phyloP scores from a whole-genome alignment of 169 alveolate species.

The Cryptosporidium ryanae region DNA sequence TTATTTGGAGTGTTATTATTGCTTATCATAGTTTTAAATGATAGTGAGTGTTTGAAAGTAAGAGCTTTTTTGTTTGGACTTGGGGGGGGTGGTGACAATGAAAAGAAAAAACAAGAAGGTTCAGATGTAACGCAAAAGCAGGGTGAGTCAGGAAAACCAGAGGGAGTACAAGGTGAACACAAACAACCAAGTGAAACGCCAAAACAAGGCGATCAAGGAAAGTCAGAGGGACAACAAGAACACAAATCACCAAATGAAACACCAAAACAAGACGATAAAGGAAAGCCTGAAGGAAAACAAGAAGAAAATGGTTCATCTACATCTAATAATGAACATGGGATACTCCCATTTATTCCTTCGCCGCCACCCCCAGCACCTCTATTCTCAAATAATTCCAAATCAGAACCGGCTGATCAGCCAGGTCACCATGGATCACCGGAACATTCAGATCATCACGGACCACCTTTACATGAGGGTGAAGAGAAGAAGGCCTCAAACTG shows the following conservation, averaged over 20 bases:
- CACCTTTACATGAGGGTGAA: too few relatives aligned
- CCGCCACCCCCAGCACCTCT: slow-evolving; percentile 41
- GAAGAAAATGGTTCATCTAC: background rate
- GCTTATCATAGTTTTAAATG: background rate
- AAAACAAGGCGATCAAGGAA: background rate
- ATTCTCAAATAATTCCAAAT: background rate
- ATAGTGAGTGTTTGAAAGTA: slow-evolving; percentile 21
- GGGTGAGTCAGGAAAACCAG: slow-evolving; percentile 26
- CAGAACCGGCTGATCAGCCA: background rate
- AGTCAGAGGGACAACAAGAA: background rate
- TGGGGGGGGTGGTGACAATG: slow-evolving; percentile 32
- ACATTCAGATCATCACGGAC: background rate
- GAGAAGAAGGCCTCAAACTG: background rate
- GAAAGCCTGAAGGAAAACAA: background rate
- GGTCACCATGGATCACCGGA: background rate
- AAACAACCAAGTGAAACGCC: background rate
- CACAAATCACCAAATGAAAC: background rate
- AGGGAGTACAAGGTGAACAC: background rate
- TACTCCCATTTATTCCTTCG: slow-evolving; percentile 24
- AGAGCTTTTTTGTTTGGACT: slow-evolving; percentile 58
- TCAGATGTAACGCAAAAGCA: background rate
- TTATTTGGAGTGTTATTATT: slow-evolving; percentile 15
- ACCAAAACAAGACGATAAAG: background rate
- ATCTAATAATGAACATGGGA: background rate
- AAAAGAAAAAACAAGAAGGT: background rate